Conservation (phyloP, 768 basidiomycete species). For the Lepiota venenata region DNA sequence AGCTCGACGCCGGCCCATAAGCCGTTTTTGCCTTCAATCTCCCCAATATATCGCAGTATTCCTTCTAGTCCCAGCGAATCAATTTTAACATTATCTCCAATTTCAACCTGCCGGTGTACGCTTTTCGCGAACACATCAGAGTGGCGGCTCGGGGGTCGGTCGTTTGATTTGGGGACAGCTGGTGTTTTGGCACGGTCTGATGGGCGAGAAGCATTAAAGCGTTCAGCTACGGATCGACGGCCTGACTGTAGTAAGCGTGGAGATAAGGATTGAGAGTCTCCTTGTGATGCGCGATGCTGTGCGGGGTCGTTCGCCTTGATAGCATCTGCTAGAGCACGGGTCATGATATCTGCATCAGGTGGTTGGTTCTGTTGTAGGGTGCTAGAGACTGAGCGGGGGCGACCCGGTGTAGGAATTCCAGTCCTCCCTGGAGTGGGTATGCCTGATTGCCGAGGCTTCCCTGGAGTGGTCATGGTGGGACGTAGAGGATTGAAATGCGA, state of each 20-base stretch:
- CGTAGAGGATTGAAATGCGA: neutral
- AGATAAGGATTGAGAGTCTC: slow-evolving; percentile 30
- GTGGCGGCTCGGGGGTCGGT: slow-evolving; percentile 63
- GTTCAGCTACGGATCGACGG: slow-evolving; percentile 40
- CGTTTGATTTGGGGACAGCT: slow-evolving; percentile 28
- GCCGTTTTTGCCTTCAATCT: slow-evolving; percentile 86
- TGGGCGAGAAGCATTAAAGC: slow-evolving; percentile 34
- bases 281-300: slow-evolving; percentile 50
- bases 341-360: slow-evolving; percentile 54
- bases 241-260: slow-evolving; percentile 51
- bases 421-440: slow-evolving; percentile 37
- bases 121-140: slow-evolving; percentile 52
- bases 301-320: slow-evolving; percentile 80
- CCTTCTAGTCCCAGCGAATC: slow-evolving; percentile 91
- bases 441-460: slow-evolving; percentile 37
- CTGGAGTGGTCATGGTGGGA: slow-evolving; percentile 35
- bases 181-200: slow-evolving; percentile 53
- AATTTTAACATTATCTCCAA: slow-evolving; percentile 83
- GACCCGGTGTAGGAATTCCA: slow-evolving; percentile 67
- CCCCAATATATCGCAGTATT: slow-evolving; percentile 72
- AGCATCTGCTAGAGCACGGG: slow-evolving; percentile 75
- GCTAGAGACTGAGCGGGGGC: slow-evolving; percentile 65
- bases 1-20: slow-evolving; percentile 95
- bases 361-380: slow-evolving; percentile 32
- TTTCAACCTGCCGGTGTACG: slow-evolving; percentile 49